Conservation (phyloP, 768 basidiomycete genomes). For the Tulasnella sp. region DNA sequence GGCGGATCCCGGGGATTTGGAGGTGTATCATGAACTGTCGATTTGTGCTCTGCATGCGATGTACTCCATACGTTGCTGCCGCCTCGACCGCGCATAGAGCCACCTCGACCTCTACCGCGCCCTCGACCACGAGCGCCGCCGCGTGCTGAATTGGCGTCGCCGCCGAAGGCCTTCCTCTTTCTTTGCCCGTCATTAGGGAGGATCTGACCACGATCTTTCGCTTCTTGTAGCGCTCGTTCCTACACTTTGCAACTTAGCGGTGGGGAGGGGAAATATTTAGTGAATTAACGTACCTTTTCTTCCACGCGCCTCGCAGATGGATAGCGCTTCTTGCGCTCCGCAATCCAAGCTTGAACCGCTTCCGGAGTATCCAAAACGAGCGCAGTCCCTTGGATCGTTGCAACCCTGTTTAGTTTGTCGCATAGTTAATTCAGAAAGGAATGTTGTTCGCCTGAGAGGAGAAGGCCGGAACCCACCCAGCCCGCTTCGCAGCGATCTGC, state of each 20-base stretch:
- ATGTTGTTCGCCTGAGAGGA: slow-evolving; percentile 38
- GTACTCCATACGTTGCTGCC: neutral
- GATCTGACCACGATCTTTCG: slow-evolving; percentile 14
- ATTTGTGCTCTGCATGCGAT: neutral
- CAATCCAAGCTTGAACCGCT: slow-evolving; percentile 73
- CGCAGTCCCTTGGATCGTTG: slow-evolving; percentile 71
- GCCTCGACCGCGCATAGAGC: neutral
- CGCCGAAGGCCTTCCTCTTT: neutral
- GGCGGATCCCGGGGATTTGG: too few relatives aligned
- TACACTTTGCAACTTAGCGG: neutral
- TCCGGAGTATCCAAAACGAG: slow-evolving; percentile 72
- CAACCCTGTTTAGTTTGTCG: too few relatives aligned
- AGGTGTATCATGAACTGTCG: too few relatives aligned
- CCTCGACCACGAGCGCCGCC: neutral
- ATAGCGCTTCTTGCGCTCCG: slow-evolving; percentile 78
- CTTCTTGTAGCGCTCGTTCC: slow-evolving; percentile 11
- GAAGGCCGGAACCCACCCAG: slow-evolving; percentile 10
- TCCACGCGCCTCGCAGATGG: slow-evolving; percentile 58
- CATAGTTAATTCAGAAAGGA: slow-evolving; percentile 6
- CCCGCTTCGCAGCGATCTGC: neutral
- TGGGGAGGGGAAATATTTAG: neutral
- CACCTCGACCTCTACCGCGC: neutral
- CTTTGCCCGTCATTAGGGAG: neutral
- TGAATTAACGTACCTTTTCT: slow-evolving; percentile 43
- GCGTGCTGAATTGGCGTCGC: neutral